A percentile compares a stretch with the other conserved stretches of the same genome.
These are phyloP conservation scores for Cavenderia fasciculata DNA, from an alignment of 78 protist genomes.

Conservation along the genomic window DNA sequence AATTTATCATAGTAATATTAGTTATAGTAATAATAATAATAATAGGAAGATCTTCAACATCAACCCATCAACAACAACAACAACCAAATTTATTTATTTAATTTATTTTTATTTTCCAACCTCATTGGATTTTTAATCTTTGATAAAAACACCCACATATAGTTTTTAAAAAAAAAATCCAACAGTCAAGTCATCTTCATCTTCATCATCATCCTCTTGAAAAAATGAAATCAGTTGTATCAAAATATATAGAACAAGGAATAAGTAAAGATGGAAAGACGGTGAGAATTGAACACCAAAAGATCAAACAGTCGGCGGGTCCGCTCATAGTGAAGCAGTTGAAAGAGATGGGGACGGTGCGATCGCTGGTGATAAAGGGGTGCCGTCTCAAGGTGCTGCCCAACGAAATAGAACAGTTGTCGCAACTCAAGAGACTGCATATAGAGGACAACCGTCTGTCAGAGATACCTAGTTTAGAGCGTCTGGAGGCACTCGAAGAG, in stretches of 20 bases:
- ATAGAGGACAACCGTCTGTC: conserved; percentile 48
- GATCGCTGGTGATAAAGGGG: conserved; percentile 13
- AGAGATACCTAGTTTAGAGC: conserved; percentile 55
- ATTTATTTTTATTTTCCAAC: too few relatives aligned
- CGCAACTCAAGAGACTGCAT: background rate
- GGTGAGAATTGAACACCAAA: conserved; percentile 31
- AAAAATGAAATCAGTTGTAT: conserved; percentile 55
- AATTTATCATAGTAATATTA: too few relatives aligned
- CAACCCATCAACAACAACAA: too few relatives aligned
- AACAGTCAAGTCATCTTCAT: too few relatives aligned
- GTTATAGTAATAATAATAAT: too few relatives aligned
- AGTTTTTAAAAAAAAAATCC: too few relatives aligned
- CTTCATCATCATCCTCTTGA: background rate
- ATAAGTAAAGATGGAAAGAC: conserved; percentile 67
- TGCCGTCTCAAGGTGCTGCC: conserved; percentile 74
- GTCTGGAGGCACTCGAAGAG: conserved; percentile 39
- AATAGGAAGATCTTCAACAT: too few relatives aligned
- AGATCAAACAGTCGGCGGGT: conserved; percentile 54
- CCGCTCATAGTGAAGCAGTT: conserved; percentile 18
- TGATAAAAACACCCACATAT: too few relatives aligned
- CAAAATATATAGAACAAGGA: conserved; percentile 12
- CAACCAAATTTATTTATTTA: too few relatives aligned
- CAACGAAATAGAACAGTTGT: conserved; percentile 7
- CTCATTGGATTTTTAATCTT: too few relatives aligned
- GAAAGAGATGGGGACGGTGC: background rate